These are phyloP conservation scores for Populus ilicifolia DNA, from an alignment of 345 rosid genomes.

Conservation along the genomic window DNA sequence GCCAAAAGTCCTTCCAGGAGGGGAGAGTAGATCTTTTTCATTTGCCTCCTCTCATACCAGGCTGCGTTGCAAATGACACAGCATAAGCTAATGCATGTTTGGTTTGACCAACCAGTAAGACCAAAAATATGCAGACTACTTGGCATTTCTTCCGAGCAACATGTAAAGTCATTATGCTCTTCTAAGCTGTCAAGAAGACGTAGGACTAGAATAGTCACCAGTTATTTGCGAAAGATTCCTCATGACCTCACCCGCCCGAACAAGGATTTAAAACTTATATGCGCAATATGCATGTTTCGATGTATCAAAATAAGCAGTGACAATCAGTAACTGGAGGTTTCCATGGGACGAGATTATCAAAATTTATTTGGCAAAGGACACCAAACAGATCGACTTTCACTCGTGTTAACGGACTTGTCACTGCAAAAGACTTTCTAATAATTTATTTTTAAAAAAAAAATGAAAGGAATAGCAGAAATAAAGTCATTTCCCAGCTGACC, in stretches of 20 bases:
- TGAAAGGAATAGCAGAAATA: background rate
- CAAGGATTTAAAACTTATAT: too few relatives aligned
- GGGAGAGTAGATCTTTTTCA: conserved; percentile 95
- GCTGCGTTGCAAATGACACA: conserved; percentile 38
- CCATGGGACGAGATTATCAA: background rate
- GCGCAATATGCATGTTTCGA: too few relatives aligned
- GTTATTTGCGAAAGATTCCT: too few relatives aligned
- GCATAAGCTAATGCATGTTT: background rate
- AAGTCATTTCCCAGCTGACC: too few relatives aligned
- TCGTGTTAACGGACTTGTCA: background rate
- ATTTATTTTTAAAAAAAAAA: background rate
- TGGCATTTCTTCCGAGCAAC: background rate
- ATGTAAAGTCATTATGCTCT: background rate
- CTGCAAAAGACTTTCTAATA: background rate
- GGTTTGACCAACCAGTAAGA: background rate
- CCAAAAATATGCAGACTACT: background rate
- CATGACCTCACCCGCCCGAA: too few relatives aligned
- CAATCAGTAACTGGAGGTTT: background rate
- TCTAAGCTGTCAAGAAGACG: too few relatives aligned
- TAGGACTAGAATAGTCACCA: too few relatives aligned
- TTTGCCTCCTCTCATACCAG: conserved; percentile 94
- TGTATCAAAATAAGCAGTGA: background rate
- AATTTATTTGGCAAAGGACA: background rate
- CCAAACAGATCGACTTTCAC: background rate
- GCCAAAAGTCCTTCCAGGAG: conserved; percentile 89